Evolutionary conservation across 345 rosid species (phyloP), one percentile per base, ranked within the genome.

Genomic region (Pugionium cornutum): DNA sequence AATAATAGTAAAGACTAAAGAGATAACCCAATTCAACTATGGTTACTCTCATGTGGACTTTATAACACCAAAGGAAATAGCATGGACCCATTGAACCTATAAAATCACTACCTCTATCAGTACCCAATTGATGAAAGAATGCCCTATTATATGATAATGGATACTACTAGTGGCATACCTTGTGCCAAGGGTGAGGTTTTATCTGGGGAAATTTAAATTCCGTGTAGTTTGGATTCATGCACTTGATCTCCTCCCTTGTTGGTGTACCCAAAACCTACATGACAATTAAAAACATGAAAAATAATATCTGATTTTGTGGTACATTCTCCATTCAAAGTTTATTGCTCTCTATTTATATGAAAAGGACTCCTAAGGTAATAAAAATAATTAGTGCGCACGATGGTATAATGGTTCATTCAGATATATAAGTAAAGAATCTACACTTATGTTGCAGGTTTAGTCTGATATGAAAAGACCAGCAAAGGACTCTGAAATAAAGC

Each of bases 181-280:
- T 92, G 73, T 89, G 97, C 97, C 99, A 92, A 34, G 99, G 97
- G 68, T 89, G 99, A 61, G 95, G 87, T 72, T 92, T 92, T 72
- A 89, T 92, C 76, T 89, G 97, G 5, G 99, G 96, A 61, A 90
- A 92, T 74, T 90, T 89, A 70, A 89, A 92, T 68, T 89, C 95
- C 0, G 97, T 92, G 64, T 92, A 92, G 75, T 86, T 89, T 32
- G 97, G 96, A 73, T 92, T 92, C 98, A 92, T 92, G 84, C 98
- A 92, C 77, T 92, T 92, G 69, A 92, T 92, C 80, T 92, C 97
- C 75, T 92, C 98, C 63, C 96, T 77, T 44, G 98, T 92, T 58
- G 98, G 98, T 42, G 97, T 92, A 56, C 98, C 98, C 76, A 92
- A 74, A 67, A 89, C 94, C 97, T 92, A 58, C 35, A 39, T 40